Conservation (phyloP, 1,139 yeast species). For the Sugiyamaella sp. region DNA sequence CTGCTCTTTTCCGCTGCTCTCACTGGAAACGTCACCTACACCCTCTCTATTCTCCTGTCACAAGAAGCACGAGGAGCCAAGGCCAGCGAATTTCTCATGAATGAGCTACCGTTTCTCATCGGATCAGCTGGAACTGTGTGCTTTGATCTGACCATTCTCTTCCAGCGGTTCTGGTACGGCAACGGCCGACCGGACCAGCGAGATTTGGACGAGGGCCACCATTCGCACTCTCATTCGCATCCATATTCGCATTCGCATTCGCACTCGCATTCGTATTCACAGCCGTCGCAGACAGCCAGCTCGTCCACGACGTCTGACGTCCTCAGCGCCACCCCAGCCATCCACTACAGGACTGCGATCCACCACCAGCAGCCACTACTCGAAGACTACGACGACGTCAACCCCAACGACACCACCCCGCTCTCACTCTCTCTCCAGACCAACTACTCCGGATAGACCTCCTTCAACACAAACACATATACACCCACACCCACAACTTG, state of each 20-base stretch:
- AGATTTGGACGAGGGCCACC: neutral
- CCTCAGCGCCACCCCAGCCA: slow-evolving; percentile 2
- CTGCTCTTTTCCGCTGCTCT: slow-evolving; percentile 78
- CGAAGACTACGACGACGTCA: slow-evolving; percentile 13
- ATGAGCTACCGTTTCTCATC: slow-evolving; percentile 78
- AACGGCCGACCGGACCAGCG: slow-evolving; percentile 26
- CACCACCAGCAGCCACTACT: slow-evolving; percentile 12
- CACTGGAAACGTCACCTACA: slow-evolving; percentile 78
- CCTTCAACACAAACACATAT: too few relatives aligned
- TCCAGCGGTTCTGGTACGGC: slow-evolving; percentile 53
- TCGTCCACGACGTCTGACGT: neutral
- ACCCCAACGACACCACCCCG: slow-evolving; percentile 26
- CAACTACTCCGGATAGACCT: slow-evolving; percentile 21
- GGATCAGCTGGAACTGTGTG: slow-evolving; percentile 87
- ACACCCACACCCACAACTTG: too few relatives aligned
- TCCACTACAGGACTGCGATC: slow-evolving; percentile 13
- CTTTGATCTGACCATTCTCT: slow-evolving; percentile 75
- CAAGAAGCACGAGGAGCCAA: slow-evolving; percentile 48
- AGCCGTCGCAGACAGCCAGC: neutral
- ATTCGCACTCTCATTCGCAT: neutral
- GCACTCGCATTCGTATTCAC: slow-evolving; percentile 1
- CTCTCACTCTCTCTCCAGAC: slow-evolving; percentile 28
- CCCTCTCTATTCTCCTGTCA: slow-evolving; percentile 61
- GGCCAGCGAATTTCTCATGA: slow-evolving; percentile 55
- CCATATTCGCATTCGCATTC: neutral